A percentile compares a stretch with the other conserved stretches of the same genome.
These are phyloP conservation scores for Camelina sativa DNA, from an alignment of 345 rosid genomes.

Conservation along the genomic window DNA sequence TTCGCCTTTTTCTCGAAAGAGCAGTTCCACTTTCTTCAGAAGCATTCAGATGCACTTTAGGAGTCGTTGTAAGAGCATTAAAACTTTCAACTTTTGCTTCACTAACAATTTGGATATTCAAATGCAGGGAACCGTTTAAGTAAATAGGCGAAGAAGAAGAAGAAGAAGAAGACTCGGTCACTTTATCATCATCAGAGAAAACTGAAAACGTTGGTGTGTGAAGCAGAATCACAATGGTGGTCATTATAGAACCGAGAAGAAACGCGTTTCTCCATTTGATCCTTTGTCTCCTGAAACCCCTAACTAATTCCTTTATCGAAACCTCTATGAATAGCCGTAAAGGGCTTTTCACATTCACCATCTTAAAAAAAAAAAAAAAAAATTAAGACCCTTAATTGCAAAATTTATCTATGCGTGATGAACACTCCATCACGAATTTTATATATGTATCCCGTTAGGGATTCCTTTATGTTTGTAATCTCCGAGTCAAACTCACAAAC, in stretches of 20 bases:
- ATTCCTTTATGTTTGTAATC: not conserved
- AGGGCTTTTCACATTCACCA: slow-evolving; percentile 38
- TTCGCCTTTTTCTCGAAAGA: slow-evolving; percentile 24
- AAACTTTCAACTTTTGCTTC: slow-evolving; percentile 49
- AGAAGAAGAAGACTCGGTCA: slow-evolving; percentile 1
- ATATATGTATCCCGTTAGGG: no score
- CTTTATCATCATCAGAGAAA: slow-evolving; percentile 41
- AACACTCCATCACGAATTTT: slow-evolving; percentile 12
- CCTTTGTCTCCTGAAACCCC: slow-evolving; percentile 48
- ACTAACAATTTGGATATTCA: slow-evolving; percentile 46
- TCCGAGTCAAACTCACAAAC: slow-evolving; percentile 19
- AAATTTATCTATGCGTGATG: slow-evolving; percentile 2
- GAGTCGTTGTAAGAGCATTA: slow-evolving; percentile 33
- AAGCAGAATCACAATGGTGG: slow-evolving; percentile 57
- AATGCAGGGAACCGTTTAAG: slow-evolving; percentile 50
- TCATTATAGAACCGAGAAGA: slow-evolving; percentile 52
- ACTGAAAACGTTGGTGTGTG: slow-evolving; percentile 50
- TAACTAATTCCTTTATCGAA: slow-evolving; percentile 49
- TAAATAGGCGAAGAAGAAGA: slow-evolving; percentile 37
- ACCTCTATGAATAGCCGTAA: slow-evolving; percentile 32
- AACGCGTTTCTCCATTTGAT: slow-evolving; percentile 62
- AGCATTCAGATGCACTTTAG: slow-evolving; percentile 46
- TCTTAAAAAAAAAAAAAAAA: not conserved
- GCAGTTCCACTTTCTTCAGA: slow-evolving; percentile 37
- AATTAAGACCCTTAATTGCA: not conserved